These are phyloP conservation scores for Phaeosphaeria sp. DNA, from an alignment of 2,329 filamentous ascomycete species.

Conservation along the genomic window DNA sequence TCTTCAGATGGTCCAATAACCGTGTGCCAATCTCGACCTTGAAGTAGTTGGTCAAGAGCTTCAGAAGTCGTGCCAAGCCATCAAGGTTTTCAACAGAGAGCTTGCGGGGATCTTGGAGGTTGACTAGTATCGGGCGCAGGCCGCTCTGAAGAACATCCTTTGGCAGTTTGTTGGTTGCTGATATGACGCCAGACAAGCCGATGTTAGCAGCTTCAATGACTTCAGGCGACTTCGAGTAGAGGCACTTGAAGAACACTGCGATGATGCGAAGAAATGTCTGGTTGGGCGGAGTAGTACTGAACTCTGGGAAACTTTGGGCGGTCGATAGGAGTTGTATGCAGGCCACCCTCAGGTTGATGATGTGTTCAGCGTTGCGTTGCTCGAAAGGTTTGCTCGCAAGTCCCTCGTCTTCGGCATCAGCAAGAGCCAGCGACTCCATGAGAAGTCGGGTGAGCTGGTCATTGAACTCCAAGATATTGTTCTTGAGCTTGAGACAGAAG, in stretches of 20 bases:
- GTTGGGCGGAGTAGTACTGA: constrained; percentile 76
- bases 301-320: constrained; percentile 92
- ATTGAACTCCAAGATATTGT: constrained; percentile 89
- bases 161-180: constrained; percentile 87
- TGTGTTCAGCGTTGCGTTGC: constrained; percentile 93
- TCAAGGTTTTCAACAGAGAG: constrained; percentile 88
- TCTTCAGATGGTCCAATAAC: constrained; percentile 91
- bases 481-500: constrained; percentile 88
- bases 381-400: constrained; percentile 85
- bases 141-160: constrained; percentile 96
- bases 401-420: constrained; percentile 92
- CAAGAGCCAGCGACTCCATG: constrained; percentile 90
- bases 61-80: constrained; percentile 85
- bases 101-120: constrained; percentile 90
- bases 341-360: constrained; percentile 87
- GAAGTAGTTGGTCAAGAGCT: constrained; percentile 95
- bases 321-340: constrained; percentile 93
- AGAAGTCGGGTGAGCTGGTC: constrained; percentile 88
- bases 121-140: constrained; percentile 92
- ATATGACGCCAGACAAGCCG: constrained; percentile 84
- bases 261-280: constrained; percentile 72
- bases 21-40: constrained; percentile 96
- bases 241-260: constrained; percentile 94
- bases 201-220: constrained; percentile 94
- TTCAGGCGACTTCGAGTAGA: constrained; percentile 90